Percentiles rank a stretch among this genome's conserved stretches.
Conservation (phyloP, 2,329 filamentous ascomycete species). For the Microdochium paspali region DNA sequence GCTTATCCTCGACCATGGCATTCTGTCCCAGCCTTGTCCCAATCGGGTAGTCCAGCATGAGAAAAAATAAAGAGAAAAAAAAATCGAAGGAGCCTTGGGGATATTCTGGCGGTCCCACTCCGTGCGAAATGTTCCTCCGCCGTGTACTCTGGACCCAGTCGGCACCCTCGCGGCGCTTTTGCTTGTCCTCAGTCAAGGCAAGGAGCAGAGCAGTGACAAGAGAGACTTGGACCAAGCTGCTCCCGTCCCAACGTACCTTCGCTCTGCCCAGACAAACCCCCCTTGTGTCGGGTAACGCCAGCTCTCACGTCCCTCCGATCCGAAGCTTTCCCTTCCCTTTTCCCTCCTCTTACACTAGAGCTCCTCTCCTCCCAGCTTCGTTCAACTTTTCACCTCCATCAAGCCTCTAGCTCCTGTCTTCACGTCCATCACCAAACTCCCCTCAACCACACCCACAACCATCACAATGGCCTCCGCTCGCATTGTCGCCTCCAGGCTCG, state of each 20-base stretch:
- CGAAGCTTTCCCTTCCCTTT: slow-evolving; percentile 1
- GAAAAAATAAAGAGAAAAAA: not conserved
- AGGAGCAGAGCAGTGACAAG: not conserved
- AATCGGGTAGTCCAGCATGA: not conserved
- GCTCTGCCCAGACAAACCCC: not conserved
- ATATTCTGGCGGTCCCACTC: not conserved
- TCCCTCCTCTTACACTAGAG: not conserved
- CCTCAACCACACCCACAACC: slow-evolving; percentile 24
- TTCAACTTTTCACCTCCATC: slow-evolving; percentile 22
- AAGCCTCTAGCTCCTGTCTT: slow-evolving; percentile 30
- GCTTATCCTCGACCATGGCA: not conserved
- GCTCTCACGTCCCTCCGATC: not conserved
- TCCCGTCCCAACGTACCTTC: not conserved
- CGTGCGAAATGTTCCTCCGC: not conserved
- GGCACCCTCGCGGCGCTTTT: not conserved
- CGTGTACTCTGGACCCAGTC: not conserved
- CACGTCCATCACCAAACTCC: slow-evolving; percentile 7
- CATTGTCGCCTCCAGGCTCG: slow-evolving; percentile 69
- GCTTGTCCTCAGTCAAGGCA: not conserved
- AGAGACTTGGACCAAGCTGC: not conserved
- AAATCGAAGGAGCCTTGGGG: not conserved
- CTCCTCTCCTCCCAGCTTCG: slow-evolving; percentile 5
- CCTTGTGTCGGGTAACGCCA: not conserved
- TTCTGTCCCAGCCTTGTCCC: not conserved
- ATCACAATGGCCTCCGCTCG: slow-evolving; percentile 73